Evolutionary conservation across 1,139 yeast genomes (phyloP), one percentile per base, ranked within the genome.

Genomic region (Candida sp.): DNA sequence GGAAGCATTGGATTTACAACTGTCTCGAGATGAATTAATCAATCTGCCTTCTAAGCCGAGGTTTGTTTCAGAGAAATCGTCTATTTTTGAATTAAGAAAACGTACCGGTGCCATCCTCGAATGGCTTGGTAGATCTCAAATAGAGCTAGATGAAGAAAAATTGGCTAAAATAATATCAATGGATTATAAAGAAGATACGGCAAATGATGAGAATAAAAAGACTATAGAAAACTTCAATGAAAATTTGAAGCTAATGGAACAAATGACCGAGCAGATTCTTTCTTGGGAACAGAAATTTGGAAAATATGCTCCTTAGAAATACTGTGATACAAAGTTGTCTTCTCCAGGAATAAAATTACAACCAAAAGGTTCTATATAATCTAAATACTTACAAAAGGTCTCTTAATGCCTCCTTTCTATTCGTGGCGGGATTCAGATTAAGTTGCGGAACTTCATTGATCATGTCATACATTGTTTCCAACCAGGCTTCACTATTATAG

Each of bases 41-140:
- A 81, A 75, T 49, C 87, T 82, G 57, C 84, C 90, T 5, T 84
- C 90, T 38, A 86, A 82, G 53, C 97, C 98, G 11, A 77, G 96
- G 43, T 73, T 81, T 44, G 97, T 96, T 5, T 84, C 84, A 46
- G 81, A 84, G 9, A 78, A 87, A 44, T 79, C 88, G 2, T 77
- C 90, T 2, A 66, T 90, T 46, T 77, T 79, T 51, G 99, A 91
- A 59, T 82, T 91, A 82, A 80, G 91, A 44, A 84, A 89, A 57
- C 75, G 99, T 45, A 87, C 90, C 1, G 87, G 91, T 5, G 95
- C 97, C 3, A 90, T 93, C 19, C 70, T 91, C 55, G 98, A 93
- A 65, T 93, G 91, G 75, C 75, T 91, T 27, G 89, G 89, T 6
- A 73, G 96, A 40, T 85, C 95, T 2, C 96, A 89, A 60, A 63